A percentile compares a stretch with the other conserved stretches of the same genome.
These are phyloP conservation scores for Candida silvicultrix DNA, from an alignment of 805 yeast genomes.

Conservation along the genomic window DNA sequence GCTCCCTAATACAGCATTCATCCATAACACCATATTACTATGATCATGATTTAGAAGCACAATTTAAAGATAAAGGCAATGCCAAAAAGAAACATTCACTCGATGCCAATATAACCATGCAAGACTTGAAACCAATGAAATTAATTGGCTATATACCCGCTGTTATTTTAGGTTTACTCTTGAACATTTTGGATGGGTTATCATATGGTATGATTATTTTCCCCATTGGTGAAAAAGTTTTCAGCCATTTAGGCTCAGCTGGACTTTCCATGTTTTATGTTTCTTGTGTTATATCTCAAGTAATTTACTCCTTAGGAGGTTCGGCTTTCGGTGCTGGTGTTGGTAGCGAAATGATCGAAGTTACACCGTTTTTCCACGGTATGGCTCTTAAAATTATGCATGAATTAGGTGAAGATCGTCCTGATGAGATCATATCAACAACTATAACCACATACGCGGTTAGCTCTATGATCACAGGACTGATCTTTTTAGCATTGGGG, in stretches of 20 bases:
- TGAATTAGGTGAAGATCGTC: slow-evolving; percentile 42
- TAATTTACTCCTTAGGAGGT: slow-evolving; percentile 85
- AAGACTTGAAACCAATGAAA: slow-evolving; percentile 1
- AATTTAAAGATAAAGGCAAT: background rate
- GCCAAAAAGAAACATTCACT: background rate
- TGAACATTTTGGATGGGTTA: slow-evolving; percentile 87
- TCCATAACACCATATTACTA: background rate
- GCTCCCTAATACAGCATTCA: background rate
- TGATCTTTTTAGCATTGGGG: slow-evolving; percentile 73
- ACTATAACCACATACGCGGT: slow-evolving; percentile 81
- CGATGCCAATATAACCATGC: background rate
- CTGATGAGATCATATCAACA: slow-evolving; percentile 65
- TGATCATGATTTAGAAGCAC: slow-evolving; percentile 7
- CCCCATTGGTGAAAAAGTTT: slow-evolving; percentile 78
- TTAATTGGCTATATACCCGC: slow-evolving; percentile 48
- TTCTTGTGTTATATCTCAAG: slow-evolving; percentile 83
- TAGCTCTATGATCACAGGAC: slow-evolving; percentile 81
- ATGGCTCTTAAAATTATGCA: slow-evolving; percentile 75
- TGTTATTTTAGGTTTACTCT: slow-evolving; percentile 74
- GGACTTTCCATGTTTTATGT: slow-evolving; percentile 94
- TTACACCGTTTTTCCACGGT: slow-evolving; percentile 96
- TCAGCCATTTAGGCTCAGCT: slow-evolving; percentile 74
- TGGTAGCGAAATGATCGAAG: slow-evolving; percentile 98
- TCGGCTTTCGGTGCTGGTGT: slow-evolving; percentile 86
- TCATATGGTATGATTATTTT: slow-evolving; percentile 98